Percentiles rank a stretch among this genome's conserved stretches.
Evolutionary conservation across 495 filamentous ascomycete species (phyloP).

Genomic region (Penicillium coffeae): DNA sequence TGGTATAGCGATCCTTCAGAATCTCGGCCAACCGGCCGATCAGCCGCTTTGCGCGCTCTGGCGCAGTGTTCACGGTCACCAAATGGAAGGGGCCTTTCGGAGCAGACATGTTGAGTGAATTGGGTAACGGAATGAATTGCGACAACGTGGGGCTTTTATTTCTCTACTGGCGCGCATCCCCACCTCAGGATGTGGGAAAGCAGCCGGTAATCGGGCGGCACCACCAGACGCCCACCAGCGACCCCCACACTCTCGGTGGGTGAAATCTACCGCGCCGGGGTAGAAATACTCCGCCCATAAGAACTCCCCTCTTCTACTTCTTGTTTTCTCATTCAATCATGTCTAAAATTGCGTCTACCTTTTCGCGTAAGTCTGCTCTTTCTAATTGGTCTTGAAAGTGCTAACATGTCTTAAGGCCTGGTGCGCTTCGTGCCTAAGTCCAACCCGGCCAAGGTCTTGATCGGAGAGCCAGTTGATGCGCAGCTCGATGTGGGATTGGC

Average conservation of each 20-base stretch:
- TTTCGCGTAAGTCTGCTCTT: slow-evolving; percentile 32
- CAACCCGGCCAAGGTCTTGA: slow-evolving; percentile 44
- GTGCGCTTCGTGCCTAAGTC: slow-evolving; percentile 57
- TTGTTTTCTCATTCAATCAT: slow-evolving; percentile 15
- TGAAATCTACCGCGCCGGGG: neutral
- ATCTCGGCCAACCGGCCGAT: slow-evolving; percentile 57
- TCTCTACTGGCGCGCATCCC: slow-evolving; percentile 1
- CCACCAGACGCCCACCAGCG: slow-evolving; percentile 19
- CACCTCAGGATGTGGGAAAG: neutral
- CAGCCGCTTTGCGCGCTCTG: slow-evolving; percentile 58
- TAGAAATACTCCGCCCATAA: slow-evolving; percentile 20
- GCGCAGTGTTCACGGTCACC: slow-evolving; percentile 66
- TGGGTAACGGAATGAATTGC: neutral
- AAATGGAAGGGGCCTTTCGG: slow-evolving; percentile 58
- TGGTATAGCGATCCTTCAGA: slow-evolving; percentile 56
- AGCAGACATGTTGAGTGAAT: slow-evolving; percentile 33
- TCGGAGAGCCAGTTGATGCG: slow-evolving; percentile 53
- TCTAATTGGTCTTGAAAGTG: neutral
- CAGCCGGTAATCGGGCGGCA: no score
- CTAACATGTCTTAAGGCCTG: slow-evolving; percentile 40
- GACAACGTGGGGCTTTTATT: slow-evolving; percentile 18
- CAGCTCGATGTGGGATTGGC: slow-evolving; percentile 53
- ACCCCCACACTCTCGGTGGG: slow-evolving; percentile 6
- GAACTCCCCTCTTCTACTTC: slow-evolving; percentile 1
- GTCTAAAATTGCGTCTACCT: slow-evolving; percentile 42